Evolutionary conservation across 768 basidiomycete genomes (phyloP).

Genomic region (Kwoniella bestiolae): DNA sequence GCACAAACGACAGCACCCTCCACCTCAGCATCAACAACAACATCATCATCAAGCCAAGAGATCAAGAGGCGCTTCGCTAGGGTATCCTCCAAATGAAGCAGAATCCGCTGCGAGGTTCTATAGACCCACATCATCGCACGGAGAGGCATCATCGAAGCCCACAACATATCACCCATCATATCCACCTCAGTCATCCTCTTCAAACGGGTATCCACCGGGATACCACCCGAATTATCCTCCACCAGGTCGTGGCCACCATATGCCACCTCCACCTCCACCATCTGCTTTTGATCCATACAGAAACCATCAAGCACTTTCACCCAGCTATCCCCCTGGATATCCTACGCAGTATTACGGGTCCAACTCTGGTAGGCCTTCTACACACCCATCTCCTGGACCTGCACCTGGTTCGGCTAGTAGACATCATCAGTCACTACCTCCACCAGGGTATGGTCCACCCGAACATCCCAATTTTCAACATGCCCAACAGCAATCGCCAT

Average conservation of each 20-base stretch:
- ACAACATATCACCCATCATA: slow-evolving; percentile 3
- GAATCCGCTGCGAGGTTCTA: neutral
- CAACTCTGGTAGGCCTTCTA: slow-evolving; percentile 16
- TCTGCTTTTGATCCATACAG: slow-evolving; percentile 18
- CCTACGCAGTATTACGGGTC: slow-evolving; percentile 15
- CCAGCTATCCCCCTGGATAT: slow-evolving; percentile 2
- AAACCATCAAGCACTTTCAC: slow-evolving; percentile 9
- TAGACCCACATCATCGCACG: slow-evolving; percentile 1
- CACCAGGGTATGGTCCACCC: slow-evolving; percentile 19
- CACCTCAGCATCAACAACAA: neutral
- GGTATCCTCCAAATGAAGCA: neutral
- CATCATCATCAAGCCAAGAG: slow-evolving; percentile 18
- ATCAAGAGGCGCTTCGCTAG: slow-evolving; percentile 11
- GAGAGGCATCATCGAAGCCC: neutral
- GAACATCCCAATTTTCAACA: slow-evolving; percentile 11
- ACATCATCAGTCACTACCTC: slow-evolving; percentile 14
- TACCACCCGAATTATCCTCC: slow-evolving; percentile 11
- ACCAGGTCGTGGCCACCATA: slow-evolving; percentile 13
- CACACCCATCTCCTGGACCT: slow-evolving; percentile 3
- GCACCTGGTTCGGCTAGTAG: neutral
- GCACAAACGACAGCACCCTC: neutral
- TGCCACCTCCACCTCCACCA: slow-evolving; percentile 25
- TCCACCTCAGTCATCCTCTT: slow-evolving; percentile 5
- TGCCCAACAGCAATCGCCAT: neutral
- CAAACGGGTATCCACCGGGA: slow-evolving; percentile 3